Conservation (phyloP, 2,329 filamentous ascomycete species). For the Penicillium polonicum region DNA sequence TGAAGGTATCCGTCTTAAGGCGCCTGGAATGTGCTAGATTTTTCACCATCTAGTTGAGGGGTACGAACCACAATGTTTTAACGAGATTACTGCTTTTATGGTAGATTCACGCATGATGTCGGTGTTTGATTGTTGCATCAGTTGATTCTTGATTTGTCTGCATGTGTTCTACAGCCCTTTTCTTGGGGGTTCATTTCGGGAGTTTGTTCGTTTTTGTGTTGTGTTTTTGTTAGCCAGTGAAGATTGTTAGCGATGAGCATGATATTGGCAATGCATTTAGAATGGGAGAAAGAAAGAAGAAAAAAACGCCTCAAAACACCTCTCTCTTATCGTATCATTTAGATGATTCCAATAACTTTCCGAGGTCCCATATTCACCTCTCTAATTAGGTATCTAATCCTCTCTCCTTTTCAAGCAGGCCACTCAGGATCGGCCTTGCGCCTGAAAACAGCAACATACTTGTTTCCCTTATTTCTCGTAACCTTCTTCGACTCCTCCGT, state of each 20-base stretch:
- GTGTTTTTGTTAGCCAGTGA: conserved; percentile 9
- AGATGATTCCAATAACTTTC: background rate
- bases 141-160: conserved; percentile 9
- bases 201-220: background rate
- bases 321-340: conserved; percentile 4
- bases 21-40: conserved; percentile 39
- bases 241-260: conserved; percentile 12
- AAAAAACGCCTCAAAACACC: conserved; percentile 17
- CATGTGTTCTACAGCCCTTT: conserved; percentile 5
- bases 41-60: background rate
- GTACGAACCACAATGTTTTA: conserved; percentile 1
- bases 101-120: conserved; percentile 20
- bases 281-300: background rate
- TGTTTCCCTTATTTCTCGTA: conserved; percentile 80
- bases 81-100: conserved; percentile 11
- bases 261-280: conserved; percentile 20
- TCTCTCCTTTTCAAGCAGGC: conserved; percentile 37
- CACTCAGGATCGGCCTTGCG: conserved; percentile 77
- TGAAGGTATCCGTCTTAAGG: conserved; percentile 62
- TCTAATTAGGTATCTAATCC: background rate
- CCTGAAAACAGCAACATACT: conserved; percentile 86
- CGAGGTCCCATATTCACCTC: background rate
- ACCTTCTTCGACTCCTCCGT: conserved; percentile 99
- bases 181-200: conserved; percentile 2
- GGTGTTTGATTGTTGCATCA: conserved; percentile 14